Evolutionary conservation across 257 asterid genomes (phyloP), one percentile per base, ranked within the genome.

Genomic region (Solanum tacnaense): DNA sequence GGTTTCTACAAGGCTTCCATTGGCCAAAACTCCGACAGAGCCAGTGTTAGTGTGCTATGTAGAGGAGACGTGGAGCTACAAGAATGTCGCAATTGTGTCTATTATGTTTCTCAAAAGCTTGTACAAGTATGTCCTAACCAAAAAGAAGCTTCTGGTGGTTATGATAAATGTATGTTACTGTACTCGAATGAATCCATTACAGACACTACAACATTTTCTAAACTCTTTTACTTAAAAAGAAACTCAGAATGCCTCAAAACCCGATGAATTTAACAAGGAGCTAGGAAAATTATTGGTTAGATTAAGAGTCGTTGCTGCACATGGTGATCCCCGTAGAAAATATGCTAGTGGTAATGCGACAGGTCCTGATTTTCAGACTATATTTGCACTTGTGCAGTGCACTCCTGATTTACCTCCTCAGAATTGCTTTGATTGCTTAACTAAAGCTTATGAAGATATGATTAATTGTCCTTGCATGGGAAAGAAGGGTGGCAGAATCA

Each of bases 1-100:
- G 93, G 91, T 3, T 93, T 91, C 88, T 35, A 86, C 88, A 85
- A 71, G 58, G 78, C 83, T 88, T 86, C 91, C 1, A 39, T 4
- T 2, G 92, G 92, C 6, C 60, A 29, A 10, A 68, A 74, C 49
- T 27, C 84, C 18, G 84, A 84, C 15, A 25, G 18, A 16, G 91
- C 56, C 60, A 39, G 83, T 46, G 92, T 89, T 6, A 21, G 88
- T n/a, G 90, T 87, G 39, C 83, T 91, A 25, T 93, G 94, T 75
- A 41, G 92, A 41, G 93, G 91, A 1, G 94, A 92, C 23, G 84
- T 85, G 44, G 75, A 72, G 62, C 75, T 49, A 3, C 20, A 60
- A 11, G 7, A 21, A 6, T 93, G 95, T 75, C 89, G 87, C 20
- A 13, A 7, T 27, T 92, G 93, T 34, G 35, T 34, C 35, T 34